A percentile compares a stretch with the other conserved stretches of the same genome.
phyloP scores from a whole-genome alignment of 306 rosid species.

The Quercus variabilis region DNA sequence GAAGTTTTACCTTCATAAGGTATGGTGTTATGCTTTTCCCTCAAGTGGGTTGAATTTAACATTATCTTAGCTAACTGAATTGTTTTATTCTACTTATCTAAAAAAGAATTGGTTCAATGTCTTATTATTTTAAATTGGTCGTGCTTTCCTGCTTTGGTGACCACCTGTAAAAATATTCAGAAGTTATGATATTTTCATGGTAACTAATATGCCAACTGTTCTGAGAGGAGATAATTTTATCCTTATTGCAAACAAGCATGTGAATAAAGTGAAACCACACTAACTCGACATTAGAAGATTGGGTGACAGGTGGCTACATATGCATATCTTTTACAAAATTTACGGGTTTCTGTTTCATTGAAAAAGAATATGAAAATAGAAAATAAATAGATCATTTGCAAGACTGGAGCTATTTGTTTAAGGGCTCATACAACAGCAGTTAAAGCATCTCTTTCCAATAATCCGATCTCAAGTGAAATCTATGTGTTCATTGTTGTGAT shows the following conservation, averaged over 20 bases:
- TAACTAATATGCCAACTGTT: not conserved
- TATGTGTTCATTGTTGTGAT: not conserved
- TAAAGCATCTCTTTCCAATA: not conserved
- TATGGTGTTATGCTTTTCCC: conserved; percentile 18
- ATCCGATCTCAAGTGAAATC: not conserved
- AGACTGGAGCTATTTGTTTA: not conserved
- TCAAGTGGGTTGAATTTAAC: not conserved
- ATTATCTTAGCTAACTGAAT: not conserved
- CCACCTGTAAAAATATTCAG: not conserved
- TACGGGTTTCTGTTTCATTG: no score
- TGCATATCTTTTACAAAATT: not conserved
- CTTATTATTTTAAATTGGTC: not conserved
- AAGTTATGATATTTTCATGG: not conserved
- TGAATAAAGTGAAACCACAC: not conserved
- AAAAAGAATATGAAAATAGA: no score
- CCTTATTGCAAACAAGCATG: not conserved
- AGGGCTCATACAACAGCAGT: not conserved
- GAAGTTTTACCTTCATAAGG: conserved; percentile 91
- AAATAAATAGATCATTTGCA: not conserved
- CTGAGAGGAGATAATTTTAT: not conserved
- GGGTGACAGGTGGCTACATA: not conserved
- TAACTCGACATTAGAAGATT: not conserved
- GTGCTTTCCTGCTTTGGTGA: not conserved
- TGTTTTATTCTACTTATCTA: not conserved
- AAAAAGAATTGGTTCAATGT: not conserved